A percentile compares a stretch with the other conserved stretches of the same genome.
phyloP scores from a whole-genome alignment of 345 rosid species.

The Populus euphratica region DNA sequence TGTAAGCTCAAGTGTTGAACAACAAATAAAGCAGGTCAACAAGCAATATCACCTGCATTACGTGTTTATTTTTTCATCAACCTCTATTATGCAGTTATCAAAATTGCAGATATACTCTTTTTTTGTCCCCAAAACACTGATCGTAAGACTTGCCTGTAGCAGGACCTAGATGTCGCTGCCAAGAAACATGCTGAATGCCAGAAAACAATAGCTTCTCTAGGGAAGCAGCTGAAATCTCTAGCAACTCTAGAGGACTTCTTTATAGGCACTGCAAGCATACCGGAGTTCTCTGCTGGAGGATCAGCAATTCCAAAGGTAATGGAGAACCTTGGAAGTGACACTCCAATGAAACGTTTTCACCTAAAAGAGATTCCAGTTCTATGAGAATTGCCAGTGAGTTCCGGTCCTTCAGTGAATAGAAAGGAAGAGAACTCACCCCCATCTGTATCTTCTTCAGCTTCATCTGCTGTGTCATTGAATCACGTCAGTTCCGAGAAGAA shows the following conservation, averaged over 20 bases:
- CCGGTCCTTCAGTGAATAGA: constrained; percentile 23
- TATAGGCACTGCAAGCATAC: constrained; percentile 61
- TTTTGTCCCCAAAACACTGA: background rate
- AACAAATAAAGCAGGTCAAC: too few relatives aligned
- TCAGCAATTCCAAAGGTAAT: constrained; percentile 23
- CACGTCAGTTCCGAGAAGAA: constrained; percentile 64
- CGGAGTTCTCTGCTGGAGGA: constrained; percentile 34
- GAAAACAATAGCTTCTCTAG: constrained; percentile 83
- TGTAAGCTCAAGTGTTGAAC: constrained; percentile 34
- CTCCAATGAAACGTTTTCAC: constrained; percentile 42
- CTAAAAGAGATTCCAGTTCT: constrained; percentile 38
- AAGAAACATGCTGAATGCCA: constrained; percentile 89
- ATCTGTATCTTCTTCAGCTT: constrained; percentile 38
- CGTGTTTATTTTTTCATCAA: background rate
- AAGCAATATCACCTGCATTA: background rate
- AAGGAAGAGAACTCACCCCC: constrained; percentile 34
- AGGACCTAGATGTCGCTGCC: constrained; percentile 77
- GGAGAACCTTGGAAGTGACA: constrained; percentile 58
- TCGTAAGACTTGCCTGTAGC: constrained; percentile 12
- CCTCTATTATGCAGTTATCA: background rate
- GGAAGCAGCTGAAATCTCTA: constrained; percentile 79
- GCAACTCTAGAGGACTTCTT: constrained; percentile 94
- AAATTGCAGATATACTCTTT: background rate
- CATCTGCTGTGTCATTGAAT: constrained; percentile 41
- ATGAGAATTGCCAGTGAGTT: constrained; percentile 25